Evolutionary conservation across 495 filamentous ascomycete species (phyloP), one percentile per base, ranked within the genome.

Genomic region (Chlorociboria aeruginascens): DNA sequence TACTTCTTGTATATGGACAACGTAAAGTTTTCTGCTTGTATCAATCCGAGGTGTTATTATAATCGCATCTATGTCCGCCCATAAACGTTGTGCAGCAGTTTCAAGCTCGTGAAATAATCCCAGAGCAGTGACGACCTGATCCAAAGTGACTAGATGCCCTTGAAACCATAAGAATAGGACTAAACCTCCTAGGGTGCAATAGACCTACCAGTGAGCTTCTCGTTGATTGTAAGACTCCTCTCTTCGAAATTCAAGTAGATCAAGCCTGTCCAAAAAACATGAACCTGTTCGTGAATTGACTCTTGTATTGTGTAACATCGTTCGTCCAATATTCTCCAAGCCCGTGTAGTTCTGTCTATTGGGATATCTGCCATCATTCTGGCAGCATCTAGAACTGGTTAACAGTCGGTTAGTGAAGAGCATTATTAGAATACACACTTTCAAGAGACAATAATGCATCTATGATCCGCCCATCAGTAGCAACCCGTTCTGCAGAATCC

Each of bases 231-330:
- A 14, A 85, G 58, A 40, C 56, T 67, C 17, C 66, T 62, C 6
- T 63, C 56, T 39, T 72, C 59, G 6, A 59, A 58, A 53, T 85
- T 74, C 34, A 85, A 57, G 10, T 66, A 62, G 8, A 87, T 55
- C n/a, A 82, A 64, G 0, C 68, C 56, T 43, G 63, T 65, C 37
- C 72, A 72, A 9, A 79, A 68, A 13, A 61, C 69, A 33, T 76
- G 69, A 45, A 81, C 69, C 31, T 82, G 64, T 28, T 72, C 71
- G 38, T 82, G 73, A 25, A 83, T 78, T 3, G 72, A 66, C 0
- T 58, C 66, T 39, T 73, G 76, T 30, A 83, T 66, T 48, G 70
- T 67, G 42, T 66, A 79, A 36, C 59, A 68, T 56, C 64, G 66
- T 34, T 70, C 67, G 56, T 66, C 67, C 46, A 68, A 64, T 40